phyloP scores from a whole-genome alignment of 2,329 filamentous ascomycete genomes.

The Aspergillus arachidicola region DNA sequence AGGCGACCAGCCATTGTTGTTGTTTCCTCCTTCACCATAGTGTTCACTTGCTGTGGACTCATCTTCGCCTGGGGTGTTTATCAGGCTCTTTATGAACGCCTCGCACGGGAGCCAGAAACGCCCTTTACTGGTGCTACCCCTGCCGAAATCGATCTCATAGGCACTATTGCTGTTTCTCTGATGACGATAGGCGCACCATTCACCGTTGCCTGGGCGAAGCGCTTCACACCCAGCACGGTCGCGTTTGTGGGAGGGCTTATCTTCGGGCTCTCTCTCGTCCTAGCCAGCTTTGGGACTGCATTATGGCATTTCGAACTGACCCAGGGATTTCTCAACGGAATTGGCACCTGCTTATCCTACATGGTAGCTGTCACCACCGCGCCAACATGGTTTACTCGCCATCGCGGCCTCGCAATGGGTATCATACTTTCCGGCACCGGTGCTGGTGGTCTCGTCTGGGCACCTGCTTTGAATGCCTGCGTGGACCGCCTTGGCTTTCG shows the following conservation, averaged over 20 bases:
- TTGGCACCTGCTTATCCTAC: conserved; percentile 43
- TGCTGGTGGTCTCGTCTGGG: conserved; percentile 44
- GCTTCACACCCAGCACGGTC: conserved; percentile 35
- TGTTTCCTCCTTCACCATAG: conserved; percentile 31
- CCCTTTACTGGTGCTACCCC: conserved; percentile 40
- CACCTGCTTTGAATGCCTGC: conserved; percentile 36
- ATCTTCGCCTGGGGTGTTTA: conserved; percentile 48
- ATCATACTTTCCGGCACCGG: conserved; percentile 44
- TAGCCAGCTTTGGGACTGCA: conserved; percentile 36
- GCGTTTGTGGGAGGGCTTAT: conserved; percentile 37
- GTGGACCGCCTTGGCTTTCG: conserved; percentile 41
- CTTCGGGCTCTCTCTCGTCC: conserved; percentile 36
- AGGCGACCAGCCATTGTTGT: conserved; percentile 17
- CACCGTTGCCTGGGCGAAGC: conserved; percentile 39
- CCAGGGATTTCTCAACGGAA: conserved; percentile 43
- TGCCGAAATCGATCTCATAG: conserved; percentile 43
- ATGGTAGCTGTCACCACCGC: conserved; percentile 43
- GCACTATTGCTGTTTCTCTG: conserved; percentile 39
- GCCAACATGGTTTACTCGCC: conserved; percentile 42
- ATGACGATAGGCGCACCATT: conserved; percentile 44
- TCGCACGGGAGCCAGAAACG: conserved; percentile 27
- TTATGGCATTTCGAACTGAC: conserved; percentile 39
- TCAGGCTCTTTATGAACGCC: conserved; percentile 43
- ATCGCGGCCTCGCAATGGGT: conserved; percentile 44
- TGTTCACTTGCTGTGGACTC: conserved; percentile 41